Evolutionary conservation across 2,329 filamentous ascomycete species (phyloP), one percentile per base, ranked within the genome.

Genomic region (Ilyonectria robusta): DNA sequence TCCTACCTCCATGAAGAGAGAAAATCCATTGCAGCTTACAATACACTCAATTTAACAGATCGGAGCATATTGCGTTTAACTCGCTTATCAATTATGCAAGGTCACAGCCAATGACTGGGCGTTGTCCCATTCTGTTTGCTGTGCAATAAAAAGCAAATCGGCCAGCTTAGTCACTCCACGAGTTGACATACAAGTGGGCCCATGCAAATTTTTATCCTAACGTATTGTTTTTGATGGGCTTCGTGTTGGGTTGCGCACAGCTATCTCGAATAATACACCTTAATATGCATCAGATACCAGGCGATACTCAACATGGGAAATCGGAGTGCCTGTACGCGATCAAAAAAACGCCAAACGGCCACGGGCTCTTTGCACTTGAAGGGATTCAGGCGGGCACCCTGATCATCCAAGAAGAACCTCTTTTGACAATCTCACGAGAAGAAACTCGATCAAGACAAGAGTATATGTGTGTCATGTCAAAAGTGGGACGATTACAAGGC

Each of bases 321-420:
- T 7, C 55, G 5, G 11, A 23, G 11, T 65, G 60, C 19, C 26
- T 65, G n/a, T 66, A 61, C 46, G 19, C 50, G 21, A 23, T 68
- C 31, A 44, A 59, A 21, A 26, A 63, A 46, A 59, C 47, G 6
- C 21, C 15, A n/a, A 33, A 54, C 15, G 65, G 65, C 31, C 65
- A 67, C 29, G 65, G 59, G 23, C 42, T 67, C 10, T 63, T 67
- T 31, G 65, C 65, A 11, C 17, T 19, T 11, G 19, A 21, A 23
- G 26, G 31, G 8, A 63, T 67, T n/a, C 48, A 61, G n/a, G 65
- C 65, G 8, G 65, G 65, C 37, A 67, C 65, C 29, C 40, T 42
- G 19, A 54, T 67, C n/a, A 63, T 67, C 33, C 59, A 44, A 17
- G 65, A 67, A 55, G 48, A 55, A 44, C 54, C 65, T 33, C 26